Base-by-base conservation (phyloP, 2,329 filamentous ascomycete species). In the Cercospora canescens region DNA sequence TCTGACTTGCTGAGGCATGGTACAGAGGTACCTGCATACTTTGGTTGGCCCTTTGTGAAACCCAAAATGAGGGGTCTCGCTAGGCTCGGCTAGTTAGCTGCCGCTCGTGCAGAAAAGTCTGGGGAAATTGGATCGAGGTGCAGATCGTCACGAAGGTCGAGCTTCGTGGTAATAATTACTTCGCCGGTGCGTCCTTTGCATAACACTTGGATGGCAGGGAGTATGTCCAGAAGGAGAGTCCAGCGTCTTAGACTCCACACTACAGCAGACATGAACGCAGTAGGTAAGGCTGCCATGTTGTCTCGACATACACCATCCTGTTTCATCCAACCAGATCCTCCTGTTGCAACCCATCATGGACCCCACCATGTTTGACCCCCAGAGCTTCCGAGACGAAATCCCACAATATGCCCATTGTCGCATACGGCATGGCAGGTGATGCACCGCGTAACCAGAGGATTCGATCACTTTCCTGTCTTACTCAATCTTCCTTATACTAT, bases 31-130 rank as follows among this genome's bases (percentile, higher is more conserved):
- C 50, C 32, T 55, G 50, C 48, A 39, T 54, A 21, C 52, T 34
- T 54, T 28, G 24, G 48, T 54, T n/a, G 45, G 30, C 37, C 30
- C 52, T 28, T 16, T 12, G 48, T 26, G 60, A 55, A 34, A 60
- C 57, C 39, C 57, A 35, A 9, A 48, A 60, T 5, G 57, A 60
- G 57, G 57, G 57, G 57, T 60, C 52, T 21, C 52, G 52, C 52
- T 56, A 34, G 32, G 52, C 52, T 28, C 52, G 52, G 52, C 52
- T 32, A 28, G 14, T 21, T 28, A 32, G 52, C 52, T 35, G 52
- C 52, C 28, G 52, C 30, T 52, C 52, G 16, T 56, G 52, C 52
- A 56, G 52, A 18, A 35, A 56, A 56, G 52, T 56, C 52, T 56
- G 52, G 52, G 52, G 52, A 56, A 56, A 56, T 56, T 56, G 52